Percentiles rank a stretch among this genome's conserved stretches.
These are phyloP conservation scores for Venturia carpophila DNA, from an alignment of 2,329 filamentous ascomycete genomes.

Conservation along the genomic window DNA sequence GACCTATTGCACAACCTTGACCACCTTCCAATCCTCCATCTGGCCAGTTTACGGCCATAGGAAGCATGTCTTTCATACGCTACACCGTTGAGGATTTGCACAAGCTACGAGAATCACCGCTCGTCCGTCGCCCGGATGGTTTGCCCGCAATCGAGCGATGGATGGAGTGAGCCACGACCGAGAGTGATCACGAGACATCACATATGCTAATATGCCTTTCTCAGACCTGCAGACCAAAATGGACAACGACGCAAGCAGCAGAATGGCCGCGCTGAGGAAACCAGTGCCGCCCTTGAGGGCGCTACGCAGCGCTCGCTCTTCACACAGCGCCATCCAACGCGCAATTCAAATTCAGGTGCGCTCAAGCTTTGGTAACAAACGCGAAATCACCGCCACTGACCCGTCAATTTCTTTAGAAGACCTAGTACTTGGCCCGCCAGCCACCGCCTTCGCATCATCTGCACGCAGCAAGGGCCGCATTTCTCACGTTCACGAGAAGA, in stretches of 20 bases:
- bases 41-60: neutral
- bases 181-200: neutral
- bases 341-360: constrained; percentile 16
- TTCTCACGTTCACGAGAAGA: constrained; percentile 33
- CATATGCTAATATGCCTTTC: neutral
- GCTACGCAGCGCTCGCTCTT: constrained; percentile 12
- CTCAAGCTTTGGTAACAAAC: neutral
- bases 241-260: constrained; percentile 15
- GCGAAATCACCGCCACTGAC: neutral
- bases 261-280: constrained; percentile 15
- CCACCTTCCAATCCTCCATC: neutral
- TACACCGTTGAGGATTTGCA: constrained; percentile 73
- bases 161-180: constrained; percentile 68
- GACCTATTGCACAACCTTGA: neutral
- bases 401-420: constrained; percentile 10
- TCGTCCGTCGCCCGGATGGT: constrained; percentile 70
- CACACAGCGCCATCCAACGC: constrained; percentile 14
- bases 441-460: constrained; percentile 72
- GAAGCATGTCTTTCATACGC: constrained; percentile 27
- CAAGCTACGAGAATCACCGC: constrained; percentile 68
- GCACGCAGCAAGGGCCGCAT: constrained; percentile 46
- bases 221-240: constrained; percentile 12
- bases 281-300: constrained; percentile 3
- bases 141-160: constrained; percentile 85
- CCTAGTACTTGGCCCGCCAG: constrained; percentile 76